Evolutionary conservation across 768 basidiomycete species (phyloP).

Genomic region (Nidularia sp.): DNA sequence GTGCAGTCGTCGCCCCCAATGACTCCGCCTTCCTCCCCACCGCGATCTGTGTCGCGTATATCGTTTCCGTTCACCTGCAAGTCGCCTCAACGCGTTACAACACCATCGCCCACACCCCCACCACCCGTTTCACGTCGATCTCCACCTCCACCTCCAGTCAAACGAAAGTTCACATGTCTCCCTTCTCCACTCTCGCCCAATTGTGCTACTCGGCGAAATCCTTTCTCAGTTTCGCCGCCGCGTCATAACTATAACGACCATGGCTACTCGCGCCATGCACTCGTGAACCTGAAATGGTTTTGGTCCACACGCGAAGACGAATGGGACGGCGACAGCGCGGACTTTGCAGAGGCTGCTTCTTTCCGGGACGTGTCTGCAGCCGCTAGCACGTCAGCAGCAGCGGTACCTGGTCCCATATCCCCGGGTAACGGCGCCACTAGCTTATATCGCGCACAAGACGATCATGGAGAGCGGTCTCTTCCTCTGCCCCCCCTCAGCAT

Average conservation of each 20-base stretch:
- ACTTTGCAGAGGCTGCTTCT: slow-evolving; percentile 2
- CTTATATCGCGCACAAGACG: neutral
- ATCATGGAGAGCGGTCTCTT: neutral
- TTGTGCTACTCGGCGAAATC: slow-evolving; percentile 13
- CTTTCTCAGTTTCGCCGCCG: slow-evolving; percentile 18
- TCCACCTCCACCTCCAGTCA: slow-evolving; percentile 19
- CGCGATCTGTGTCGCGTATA: slow-evolving; percentile 16
- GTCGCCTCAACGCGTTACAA: slow-evolving; percentile 4
- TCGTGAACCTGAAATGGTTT: slow-evolving; percentile 57
- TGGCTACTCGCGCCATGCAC: slow-evolving; percentile 59
- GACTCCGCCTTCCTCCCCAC: slow-evolving; percentile 5
- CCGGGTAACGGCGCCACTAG: neutral
- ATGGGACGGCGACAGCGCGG: slow-evolving; percentile 35
- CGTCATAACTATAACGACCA: slow-evolving; percentile 50
- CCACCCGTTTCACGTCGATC: slow-evolving; percentile 6
- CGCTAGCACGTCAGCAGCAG: slow-evolving; percentile 6
- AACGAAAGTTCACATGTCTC: slow-evolving; percentile 27
- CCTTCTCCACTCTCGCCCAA: slow-evolving; percentile 33
- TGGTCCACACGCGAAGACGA: slow-evolving; percentile 56
- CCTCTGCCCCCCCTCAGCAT: slow-evolving; percentile 31
- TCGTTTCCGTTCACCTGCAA: slow-evolving; percentile 18
- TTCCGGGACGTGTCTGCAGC: neutral
- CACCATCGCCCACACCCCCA: neutral
- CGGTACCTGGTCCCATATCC: slow-evolving; percentile 5
- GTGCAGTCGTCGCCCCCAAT: neutral